Evolutionary conservation across 2,329 filamentous ascomycete genomes (phyloP).

Genomic region (Exophiala aquamarina): DNA sequence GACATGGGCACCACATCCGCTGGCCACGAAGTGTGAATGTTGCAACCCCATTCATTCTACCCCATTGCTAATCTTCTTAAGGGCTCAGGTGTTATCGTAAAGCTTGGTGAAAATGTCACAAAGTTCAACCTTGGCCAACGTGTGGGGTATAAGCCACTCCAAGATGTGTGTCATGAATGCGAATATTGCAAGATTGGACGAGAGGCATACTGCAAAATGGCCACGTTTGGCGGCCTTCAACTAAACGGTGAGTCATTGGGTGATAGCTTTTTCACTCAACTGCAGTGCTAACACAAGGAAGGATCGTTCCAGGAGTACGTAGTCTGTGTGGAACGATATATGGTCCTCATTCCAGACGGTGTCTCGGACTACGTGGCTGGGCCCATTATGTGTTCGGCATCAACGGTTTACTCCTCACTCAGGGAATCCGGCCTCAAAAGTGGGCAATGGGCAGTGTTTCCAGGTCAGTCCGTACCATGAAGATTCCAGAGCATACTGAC

Average conservation of each 20-base stretch:
- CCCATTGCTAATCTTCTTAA: too few species aligned
- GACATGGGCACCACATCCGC: slow-evolving; percentile 31
- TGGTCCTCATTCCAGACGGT: slow-evolving; percentile 55
- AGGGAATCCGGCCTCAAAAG: slow-evolving; percentile 50
- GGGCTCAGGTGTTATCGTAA: slow-evolving; percentile 58
- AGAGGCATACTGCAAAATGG: slow-evolving; percentile 53
- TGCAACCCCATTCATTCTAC: too few species aligned
- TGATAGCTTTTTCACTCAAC: slow-evolving; percentile 4
- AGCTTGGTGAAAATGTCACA: slow-evolving; percentile 54
- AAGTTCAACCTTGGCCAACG: slow-evolving; percentile 55
- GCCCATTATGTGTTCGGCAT: slow-evolving; percentile 60
- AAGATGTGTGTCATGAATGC: slow-evolving; percentile 52
- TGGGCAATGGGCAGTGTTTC: slow-evolving; percentile 56
- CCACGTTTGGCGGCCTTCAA: slow-evolving; percentile 46
- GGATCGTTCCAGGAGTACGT: slow-evolving; percentile 42
- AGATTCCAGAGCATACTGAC: too few species aligned
- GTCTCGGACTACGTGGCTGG: slow-evolving; percentile 55
- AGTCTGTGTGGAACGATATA: slow-evolving; percentile 55
- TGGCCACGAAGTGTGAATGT: slow-evolving; percentile 48
- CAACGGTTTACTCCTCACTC: slow-evolving; percentile 58
- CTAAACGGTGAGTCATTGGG: slow-evolving; percentile 12
- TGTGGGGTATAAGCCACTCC: slow-evolving; percentile 53
- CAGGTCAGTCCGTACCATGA: too few species aligned
- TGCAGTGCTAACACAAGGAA: background rate
- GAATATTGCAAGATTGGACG: slow-evolving; percentile 48